phyloP scores from a whole-genome alignment of 352 stramenopile genomes.

The Globisporangium perplexum region DNA sequence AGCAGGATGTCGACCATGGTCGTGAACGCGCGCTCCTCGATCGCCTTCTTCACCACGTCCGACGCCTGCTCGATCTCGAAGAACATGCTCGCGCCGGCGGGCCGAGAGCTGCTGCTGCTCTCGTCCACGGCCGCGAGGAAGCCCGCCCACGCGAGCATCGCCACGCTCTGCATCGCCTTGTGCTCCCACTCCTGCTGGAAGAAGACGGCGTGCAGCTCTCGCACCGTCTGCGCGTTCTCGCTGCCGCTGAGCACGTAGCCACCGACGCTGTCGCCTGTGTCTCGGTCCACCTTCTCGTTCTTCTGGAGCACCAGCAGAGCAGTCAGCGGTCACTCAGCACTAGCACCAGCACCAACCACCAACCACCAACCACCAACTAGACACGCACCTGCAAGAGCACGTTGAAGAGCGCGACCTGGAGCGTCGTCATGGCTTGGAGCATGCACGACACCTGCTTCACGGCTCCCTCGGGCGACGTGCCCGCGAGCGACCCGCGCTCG shows the following conservation, averaged over 20 bases:
- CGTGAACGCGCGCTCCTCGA: constrained; percentile 63
- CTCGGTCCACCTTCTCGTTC: constrained; percentile 56
- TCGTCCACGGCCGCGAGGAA: constrained; percentile 38
- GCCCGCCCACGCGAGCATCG: constrained; percentile 66
- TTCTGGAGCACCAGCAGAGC: constrained; percentile 32
- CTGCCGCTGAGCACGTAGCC: constrained; percentile 31
- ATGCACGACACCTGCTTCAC: constrained; percentile 77
- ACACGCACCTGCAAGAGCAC: constrained; percentile 39
- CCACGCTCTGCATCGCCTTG: constrained; percentile 60
- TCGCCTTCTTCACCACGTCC: constrained; percentile 61
- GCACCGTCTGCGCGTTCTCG: constrained; percentile 46
- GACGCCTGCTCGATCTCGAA: constrained; percentile 40
- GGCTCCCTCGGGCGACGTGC: constrained; percentile 51
- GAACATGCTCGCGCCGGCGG: constrained; percentile 34
- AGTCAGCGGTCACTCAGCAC: not conserved
- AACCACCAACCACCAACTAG: not conserved
- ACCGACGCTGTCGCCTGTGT: constrained; percentile 41
- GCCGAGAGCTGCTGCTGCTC: constrained; percentile 14
- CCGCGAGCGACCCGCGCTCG: constrained; percentile 53
- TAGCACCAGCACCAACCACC: not conserved
- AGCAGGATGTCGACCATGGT: constrained; percentile 63
- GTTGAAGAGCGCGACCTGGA: constrained; percentile 62
- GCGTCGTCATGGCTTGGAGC: constrained; percentile 63
- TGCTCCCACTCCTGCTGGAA: constrained; percentile 69
- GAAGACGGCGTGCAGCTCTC: constrained; percentile 55